Evolutionary conservation across 1,284 basidiomycete genomes (phyloP).

Genomic region (Sutorius eximius): DNA sequence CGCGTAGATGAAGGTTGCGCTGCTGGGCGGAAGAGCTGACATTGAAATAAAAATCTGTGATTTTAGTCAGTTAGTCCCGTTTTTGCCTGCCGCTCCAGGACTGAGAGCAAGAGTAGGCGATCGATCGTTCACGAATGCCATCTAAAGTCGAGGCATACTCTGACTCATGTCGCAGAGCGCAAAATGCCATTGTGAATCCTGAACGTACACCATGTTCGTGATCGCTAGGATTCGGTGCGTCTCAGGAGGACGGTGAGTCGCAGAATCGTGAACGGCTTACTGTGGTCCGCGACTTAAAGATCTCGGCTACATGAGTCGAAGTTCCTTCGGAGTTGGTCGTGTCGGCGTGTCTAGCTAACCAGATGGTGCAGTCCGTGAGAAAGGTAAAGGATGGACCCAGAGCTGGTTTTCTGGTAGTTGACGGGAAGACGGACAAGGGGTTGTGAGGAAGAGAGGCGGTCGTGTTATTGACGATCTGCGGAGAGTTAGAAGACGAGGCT

Average conservation of each 20-base stretch:
- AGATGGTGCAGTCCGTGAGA: constrained; percentile 69
- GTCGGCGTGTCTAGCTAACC: constrained; percentile 44
- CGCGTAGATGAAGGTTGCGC: background rate
- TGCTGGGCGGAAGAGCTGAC: too few species aligned
- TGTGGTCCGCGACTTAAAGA: constrained; percentile 46
- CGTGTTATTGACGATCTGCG: constrained; percentile 49
- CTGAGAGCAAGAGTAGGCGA: background rate
- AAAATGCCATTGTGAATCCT: constrained; percentile 31
- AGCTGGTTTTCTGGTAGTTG: constrained; percentile 58
- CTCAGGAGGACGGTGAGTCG: background rate
- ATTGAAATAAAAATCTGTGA: background rate
- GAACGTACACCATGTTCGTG: constrained; percentile 40
- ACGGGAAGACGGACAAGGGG: constrained; percentile 40
- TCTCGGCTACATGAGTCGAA: constrained; percentile 37
- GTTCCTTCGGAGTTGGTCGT: constrained; percentile 11
- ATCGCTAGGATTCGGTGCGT: constrained; percentile 32
- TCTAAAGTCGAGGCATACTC: background rate
- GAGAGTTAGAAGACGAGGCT: background rate
- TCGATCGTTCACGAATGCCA: background rate
- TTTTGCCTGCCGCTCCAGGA: background rate
- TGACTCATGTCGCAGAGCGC: constrained; percentile 7
- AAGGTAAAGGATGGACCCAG: constrained; percentile 73
- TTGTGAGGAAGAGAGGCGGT: constrained; percentile 38
- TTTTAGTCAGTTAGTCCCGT: background rate
- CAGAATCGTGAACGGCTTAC: constrained; percentile 36